Base-by-base conservation (phyloP, 371 early-diverging fungal species). In the Basidiobolus meristosporus region DNA sequence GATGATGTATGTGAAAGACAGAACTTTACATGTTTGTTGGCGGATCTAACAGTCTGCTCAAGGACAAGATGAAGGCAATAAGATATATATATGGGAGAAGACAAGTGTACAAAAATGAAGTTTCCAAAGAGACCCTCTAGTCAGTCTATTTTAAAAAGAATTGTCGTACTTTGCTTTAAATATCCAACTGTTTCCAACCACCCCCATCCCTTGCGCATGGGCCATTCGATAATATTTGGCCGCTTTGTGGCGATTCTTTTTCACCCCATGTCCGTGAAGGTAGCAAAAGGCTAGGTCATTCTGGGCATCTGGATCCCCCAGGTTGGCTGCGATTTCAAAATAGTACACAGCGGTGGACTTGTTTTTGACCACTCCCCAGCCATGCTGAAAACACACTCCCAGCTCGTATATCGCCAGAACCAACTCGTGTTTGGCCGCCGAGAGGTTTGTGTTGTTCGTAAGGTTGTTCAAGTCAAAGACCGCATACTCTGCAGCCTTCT, bases 101-200 rank as follows among this genome's bases (percentile, higher is more conserved):
- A n/a, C n/a, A n/a, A n/a, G n/a, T n/a, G n/a, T n/a, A n/a, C n/a
- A n/a, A n/a, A n/a, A n/a, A n/a, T n/a, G n/a, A n/a, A n/a, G n/a
- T n/a, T n/a, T n/a, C n/a, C n/a, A n/a, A n/a, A n/a, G n/a, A n/a
- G n/a, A n/a, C n/a, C n/a, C n/a, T n/a, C n/a, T n/a, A n/a, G n/a
- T n/a, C n/a, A n/a, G n/a, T n/a, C n/a, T n/a, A n/a, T n/a, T n/a
- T n/a, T n/a, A n/a, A n/a, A n/a, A 9, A 26, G 26, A 5, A 19
- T 19, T 36, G 29, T 73, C 67, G 45, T 82, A 82, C 50, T 92
- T 90, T 23, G 77, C 66, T 51, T 90, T 92, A 60, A 74, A 85
- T 21, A 92, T 87, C 93, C 93, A 92, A 16, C 85, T 84, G 51
- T 87, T 87, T n/a, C 82, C 80, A 23, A 90, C 77, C 16, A 80